Conservation (phyloP, 2,329 filamentous ascomycete species). For the Ophiobolus disseminans region DNA sequence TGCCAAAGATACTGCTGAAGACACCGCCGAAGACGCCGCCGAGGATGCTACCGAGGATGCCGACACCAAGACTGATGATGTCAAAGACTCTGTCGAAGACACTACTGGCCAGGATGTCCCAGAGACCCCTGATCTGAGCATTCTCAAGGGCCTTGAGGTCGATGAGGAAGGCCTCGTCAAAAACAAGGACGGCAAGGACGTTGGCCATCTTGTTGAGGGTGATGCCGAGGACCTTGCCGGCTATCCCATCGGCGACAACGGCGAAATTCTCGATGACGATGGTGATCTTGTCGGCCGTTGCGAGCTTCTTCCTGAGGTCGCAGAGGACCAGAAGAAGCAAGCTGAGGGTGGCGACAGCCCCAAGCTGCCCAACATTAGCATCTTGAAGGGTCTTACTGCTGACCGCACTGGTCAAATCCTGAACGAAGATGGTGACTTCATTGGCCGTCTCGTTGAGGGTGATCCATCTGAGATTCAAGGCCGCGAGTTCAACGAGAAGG, state of each 20-base stretch:
- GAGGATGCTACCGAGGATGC: slow-evolving; percentile 39
- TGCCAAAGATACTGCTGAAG: slow-evolving; percentile 38
- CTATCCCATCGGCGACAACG: slow-evolving; percentile 61
- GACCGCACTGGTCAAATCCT: slow-evolving; percentile 57
- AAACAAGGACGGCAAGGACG: slow-evolving; percentile 57
- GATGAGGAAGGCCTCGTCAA: slow-evolving; percentile 62
- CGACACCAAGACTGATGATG: slow-evolving; percentile 32
- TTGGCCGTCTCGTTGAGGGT: slow-evolving; percentile 57
- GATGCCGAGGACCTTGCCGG: slow-evolving; percentile 61
- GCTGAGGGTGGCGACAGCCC: slow-evolving; percentile 45
- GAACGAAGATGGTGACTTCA: slow-evolving; percentile 59
- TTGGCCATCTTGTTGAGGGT: slow-evolving; percentile 60
- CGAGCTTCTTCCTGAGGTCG: slow-evolving; percentile 56
- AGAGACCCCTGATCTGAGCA: slow-evolving; percentile 53
- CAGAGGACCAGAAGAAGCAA: slow-evolving; percentile 51
- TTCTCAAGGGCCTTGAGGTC: slow-evolving; percentile 60
- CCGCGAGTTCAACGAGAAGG: slow-evolving; percentile 59
- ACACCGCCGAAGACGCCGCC: slow-evolving; percentile 42
- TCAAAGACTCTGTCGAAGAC: slow-evolving; percentile 38
- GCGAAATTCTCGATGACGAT: slow-evolving; percentile 63
- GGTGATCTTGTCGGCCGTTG: slow-evolving; percentile 63
- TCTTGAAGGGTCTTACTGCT: slow-evolving; percentile 57
- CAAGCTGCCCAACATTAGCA: slow-evolving; percentile 54
- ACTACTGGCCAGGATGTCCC: slow-evolving; percentile 43
- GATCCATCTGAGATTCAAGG: slow-evolving; percentile 58